Base-by-base conservation (phyloP, 1,139 yeast genomes). In the Suhomyces anneliseae region DNA sequence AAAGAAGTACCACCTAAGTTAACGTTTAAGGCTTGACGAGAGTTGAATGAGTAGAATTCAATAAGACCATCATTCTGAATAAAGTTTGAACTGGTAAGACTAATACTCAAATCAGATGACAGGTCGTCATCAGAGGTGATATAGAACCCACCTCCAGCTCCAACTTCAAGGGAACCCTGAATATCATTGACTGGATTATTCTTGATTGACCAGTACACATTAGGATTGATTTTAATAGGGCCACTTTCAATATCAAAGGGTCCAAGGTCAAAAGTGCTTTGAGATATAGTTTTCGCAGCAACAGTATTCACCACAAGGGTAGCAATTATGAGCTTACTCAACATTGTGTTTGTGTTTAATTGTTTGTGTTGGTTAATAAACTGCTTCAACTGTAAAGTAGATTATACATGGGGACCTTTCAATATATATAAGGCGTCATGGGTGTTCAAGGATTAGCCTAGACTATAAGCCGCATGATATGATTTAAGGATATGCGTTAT, bases 161-260 rank as follows among this genome's bases (percentile, higher is more conserved):
- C 48, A 15, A 49, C 57, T 14, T 39, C 41, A 19, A 55, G 46
- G 4, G 46, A 29, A 1, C 60, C 60, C 5, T 38, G 39, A n/a
- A 56, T 38, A 10, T 39, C 39, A 4, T 52, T 46, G 7, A 48
- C 15, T 6, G 53, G 49, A 34, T 53, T 52, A 45, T 54, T 45
- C 19, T 55, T 45, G 27, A 56, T 46, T 8, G 59, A 54, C 44
- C 48, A 52, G 34, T 50, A 50, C 6, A 49, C 56, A 24, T 52
- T 53, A 2, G 55, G 45, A 19, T 45, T 42, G 41, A 57, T 44
- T 11, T 34, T 45, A 11, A 54, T 44, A 27, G 59, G 64, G n/a
- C 66, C 69, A 44, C 44, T 54, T 3, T 53, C 57, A 40, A 48
- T 39, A 27, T 58, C 64, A 12, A 66, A 68, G 44, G 44, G 54